Evolutionary conservation across 331 rosid genomes (phyloP).

Genomic region (Erythrophleum ivorense): DNA sequence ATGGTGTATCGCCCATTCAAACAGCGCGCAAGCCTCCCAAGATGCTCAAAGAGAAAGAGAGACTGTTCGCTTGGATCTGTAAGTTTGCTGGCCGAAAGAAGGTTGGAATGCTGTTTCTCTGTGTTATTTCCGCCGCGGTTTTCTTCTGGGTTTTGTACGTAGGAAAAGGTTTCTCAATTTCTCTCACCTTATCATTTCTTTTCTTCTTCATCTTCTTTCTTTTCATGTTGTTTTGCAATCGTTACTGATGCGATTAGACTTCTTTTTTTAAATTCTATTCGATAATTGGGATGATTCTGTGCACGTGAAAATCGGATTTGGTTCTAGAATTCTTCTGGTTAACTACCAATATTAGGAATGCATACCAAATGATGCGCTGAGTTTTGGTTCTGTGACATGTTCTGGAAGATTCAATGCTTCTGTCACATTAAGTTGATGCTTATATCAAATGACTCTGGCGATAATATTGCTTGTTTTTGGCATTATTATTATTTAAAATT

Average conservation of each 20-base stretch:
- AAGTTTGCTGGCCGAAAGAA: conserved; percentile 83
- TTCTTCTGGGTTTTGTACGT: conserved; percentile 84
- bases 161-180: conserved; percentile 70
- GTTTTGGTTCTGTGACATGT: conserved; percentile 1
- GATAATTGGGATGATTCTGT: conserved; percentile 9
- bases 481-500: background rate
- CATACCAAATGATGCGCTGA: conserved; percentile 19
- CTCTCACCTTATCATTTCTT: background rate
- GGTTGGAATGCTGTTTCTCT: conserved; percentile 94
- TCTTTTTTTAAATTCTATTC: conserved; percentile 8
- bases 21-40: conserved; percentile 72
- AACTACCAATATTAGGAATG: background rate
- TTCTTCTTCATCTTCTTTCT: background rate
- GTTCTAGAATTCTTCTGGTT: conserved; percentile 9
- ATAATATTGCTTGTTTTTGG: background rate
- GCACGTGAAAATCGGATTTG: background rate
- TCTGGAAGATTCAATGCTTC: background rate
- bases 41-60: conserved; percentile 87
- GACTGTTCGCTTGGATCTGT: conserved; percentile 75
- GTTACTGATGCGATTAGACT: conserved; percentile 12
- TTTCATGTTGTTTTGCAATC: background rate
- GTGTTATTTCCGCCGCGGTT: conserved; percentile 74
- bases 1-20: conserved; percentile 69
- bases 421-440: background rate
- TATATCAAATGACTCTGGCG: conserved; percentile 8